Percentiles rank a stretch among this genome's conserved stretches.
phyloP scores from a whole-genome alignment of 371 early-diverging fungal species.

The Dichotomocladium elegans region DNA sequence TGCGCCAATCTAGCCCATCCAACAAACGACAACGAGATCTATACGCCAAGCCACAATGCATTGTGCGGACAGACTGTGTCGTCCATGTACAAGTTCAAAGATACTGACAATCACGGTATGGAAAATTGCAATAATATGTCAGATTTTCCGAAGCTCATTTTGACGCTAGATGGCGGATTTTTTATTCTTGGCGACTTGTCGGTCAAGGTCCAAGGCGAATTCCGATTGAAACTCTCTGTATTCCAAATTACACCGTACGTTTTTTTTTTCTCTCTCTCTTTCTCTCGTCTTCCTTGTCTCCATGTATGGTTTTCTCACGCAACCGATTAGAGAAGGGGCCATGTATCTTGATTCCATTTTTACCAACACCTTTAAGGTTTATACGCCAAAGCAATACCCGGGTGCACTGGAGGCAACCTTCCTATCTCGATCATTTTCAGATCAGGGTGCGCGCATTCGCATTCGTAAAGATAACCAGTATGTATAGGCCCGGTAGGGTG shows the following conservation, averaged over 20 bases:
- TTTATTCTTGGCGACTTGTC: slow-evolving; percentile 95
- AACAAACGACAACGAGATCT: slow-evolving; percentile 29
- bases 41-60: slow-evolving; percentile 35
- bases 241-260: slow-evolving; percentile 77
- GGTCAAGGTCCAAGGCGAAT: slow-evolving; percentile 85
- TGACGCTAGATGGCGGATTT: slow-evolving; percentile 74
- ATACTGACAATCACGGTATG: slow-evolving; percentile 37
- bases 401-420: slow-evolving; percentile 74
- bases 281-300: neutral
- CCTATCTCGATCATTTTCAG: slow-evolving; percentile 45
- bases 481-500: too few relatives aligned
- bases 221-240: slow-evolving; percentile 83
- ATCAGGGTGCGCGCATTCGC: slow-evolving; percentile 49
- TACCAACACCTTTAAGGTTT: slow-evolving; percentile 72
- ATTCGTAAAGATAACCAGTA: slow-evolving; percentile 49
- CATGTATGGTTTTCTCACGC: neutral
- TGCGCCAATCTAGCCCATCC: slow-evolving; percentile 43
- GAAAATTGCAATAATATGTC: neutral
- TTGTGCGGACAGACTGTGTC: slow-evolving; percentile 43
- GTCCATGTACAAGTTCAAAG: slow-evolving; percentile 44
- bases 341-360: slow-evolving; percentile 26
- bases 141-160: neutral
- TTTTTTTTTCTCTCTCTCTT: neutral
- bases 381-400: slow-evolving; percentile 86
- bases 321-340: slow-evolving; percentile 16